Conservation (phyloP, 345 rosid species). For the Gossypium herbaceum region DNA sequence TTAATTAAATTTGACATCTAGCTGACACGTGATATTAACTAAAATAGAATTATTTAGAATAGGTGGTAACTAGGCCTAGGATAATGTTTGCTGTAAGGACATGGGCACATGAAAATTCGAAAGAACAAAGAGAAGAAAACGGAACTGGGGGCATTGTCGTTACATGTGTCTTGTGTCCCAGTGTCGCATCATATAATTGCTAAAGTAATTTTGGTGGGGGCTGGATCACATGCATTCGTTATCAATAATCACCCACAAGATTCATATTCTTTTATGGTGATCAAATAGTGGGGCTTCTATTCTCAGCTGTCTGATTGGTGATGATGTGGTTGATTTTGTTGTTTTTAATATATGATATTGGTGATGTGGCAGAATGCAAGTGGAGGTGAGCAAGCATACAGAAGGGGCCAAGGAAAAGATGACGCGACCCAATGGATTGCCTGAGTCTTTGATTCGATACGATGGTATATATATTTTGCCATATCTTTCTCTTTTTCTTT, state of each 20-base stretch:
- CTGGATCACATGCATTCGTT: not conserved
- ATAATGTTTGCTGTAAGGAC: not conserved
- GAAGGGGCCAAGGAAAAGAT: constrained; percentile 83
- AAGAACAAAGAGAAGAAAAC: not conserved
- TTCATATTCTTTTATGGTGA: constrained; percentile 27
- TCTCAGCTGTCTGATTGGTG: constrained; percentile 1
- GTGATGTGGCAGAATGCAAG: constrained; percentile 72
- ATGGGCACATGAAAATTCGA: not conserved
- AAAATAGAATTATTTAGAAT: too few species aligned
- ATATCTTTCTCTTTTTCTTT: not conserved
- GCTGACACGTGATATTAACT: too few species aligned
- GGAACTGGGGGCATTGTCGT: not conserved
- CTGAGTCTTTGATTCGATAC: constrained; percentile 87
- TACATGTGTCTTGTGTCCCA: not conserved
- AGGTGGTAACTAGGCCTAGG: not conserved
- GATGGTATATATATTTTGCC: constrained; percentile 51
- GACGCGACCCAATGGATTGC: constrained; percentile 89
- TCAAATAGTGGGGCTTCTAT: constrained; percentile 19
- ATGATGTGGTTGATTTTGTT: not conserved
- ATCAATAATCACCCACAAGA: not conserved
- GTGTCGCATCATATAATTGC: not conserved
- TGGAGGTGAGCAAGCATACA: constrained; percentile 94
- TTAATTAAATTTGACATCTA: too few species aligned
- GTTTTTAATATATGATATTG: not conserved
- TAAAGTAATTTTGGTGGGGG: not conserved